These are phyloP conservation scores for Chytridiales sp. DNA, from an alignment of 371 early-diverging fungal genomes.

Conservation along the genomic window DNA sequence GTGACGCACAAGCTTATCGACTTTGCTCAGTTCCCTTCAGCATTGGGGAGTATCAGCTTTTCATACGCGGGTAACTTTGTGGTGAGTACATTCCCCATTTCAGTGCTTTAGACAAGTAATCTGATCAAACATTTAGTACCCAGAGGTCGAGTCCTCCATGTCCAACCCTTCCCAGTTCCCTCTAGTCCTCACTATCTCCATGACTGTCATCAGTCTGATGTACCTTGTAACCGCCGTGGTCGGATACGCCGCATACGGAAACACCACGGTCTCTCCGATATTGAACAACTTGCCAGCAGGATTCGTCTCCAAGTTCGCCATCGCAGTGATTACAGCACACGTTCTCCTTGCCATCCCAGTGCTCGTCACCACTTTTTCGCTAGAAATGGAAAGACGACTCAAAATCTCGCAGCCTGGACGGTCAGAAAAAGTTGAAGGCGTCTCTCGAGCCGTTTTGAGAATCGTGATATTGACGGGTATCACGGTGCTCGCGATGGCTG, in stretches of 20 bases:
- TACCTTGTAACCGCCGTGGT: slow-evolving; percentile 74
- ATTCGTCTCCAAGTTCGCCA: slow-evolving; percentile 60
- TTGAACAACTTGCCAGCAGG: slow-evolving; percentile 70
- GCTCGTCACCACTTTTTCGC: slow-evolving; percentile 73
- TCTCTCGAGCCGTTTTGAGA: slow-evolving; percentile 46
- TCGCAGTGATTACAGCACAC: slow-evolving; percentile 76
- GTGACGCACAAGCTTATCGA: slow-evolving; percentile 34
- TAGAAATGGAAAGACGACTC: slow-evolving; percentile 36
- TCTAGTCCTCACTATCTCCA: slow-evolving; percentile 65
- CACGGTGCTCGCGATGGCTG: slow-evolving; percentile 62
- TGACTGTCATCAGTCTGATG: slow-evolving; percentile 67
- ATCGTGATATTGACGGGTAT: slow-evolving; percentile 55
- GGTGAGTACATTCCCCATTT: slow-evolving; percentile 12
- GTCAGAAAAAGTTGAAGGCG: not conserved
- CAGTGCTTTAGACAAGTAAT: not conserved
- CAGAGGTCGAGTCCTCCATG: slow-evolving; percentile 87
- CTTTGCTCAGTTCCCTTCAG: slow-evolving; percentile 33
- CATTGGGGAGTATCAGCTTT: slow-evolving; percentile 51
- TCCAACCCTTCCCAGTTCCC: slow-evolving; percentile 71
- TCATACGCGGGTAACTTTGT: slow-evolving; percentile 55
- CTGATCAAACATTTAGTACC: slow-evolving; percentile 40
- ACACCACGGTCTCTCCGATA: slow-evolving; percentile 65
- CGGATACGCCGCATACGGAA: slow-evolving; percentile 83
- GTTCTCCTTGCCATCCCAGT: slow-evolving; percentile 83
- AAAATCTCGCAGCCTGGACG: slow-evolving; percentile 14